Percentiles rank a stretch among this genome's conserved stretches.
Conservation (phyloP, 1,139 yeast species). For the Zygotorulaspora mrakii region DNA sequence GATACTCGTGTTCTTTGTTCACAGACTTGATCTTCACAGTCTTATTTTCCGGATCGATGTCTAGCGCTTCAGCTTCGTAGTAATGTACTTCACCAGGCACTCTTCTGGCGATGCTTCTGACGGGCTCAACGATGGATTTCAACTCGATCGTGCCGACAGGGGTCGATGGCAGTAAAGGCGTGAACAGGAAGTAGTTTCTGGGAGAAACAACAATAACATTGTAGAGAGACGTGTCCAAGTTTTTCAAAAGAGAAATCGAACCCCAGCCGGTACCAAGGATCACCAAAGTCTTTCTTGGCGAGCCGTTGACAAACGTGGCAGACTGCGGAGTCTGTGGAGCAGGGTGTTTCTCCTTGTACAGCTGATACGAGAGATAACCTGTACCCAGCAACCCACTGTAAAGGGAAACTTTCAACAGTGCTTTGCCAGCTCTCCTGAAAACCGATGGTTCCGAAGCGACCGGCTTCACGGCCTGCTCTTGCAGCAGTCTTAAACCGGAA, state of each 20-base stretch:
- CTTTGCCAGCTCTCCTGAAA: slow-evolving; percentile 32
- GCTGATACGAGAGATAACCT: slow-evolving; percentile 52
- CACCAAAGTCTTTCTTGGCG: slow-evolving; percentile 81
- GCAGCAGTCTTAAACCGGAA: slow-evolving; percentile 6
- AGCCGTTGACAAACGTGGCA: slow-evolving; percentile 59
- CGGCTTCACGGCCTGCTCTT: slow-evolving; percentile 14
- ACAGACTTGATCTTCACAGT: slow-evolving; percentile 52
- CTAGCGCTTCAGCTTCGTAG: slow-evolving; percentile 88
- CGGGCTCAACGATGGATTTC: slow-evolving; percentile 87
- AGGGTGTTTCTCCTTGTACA: slow-evolving; percentile 62
- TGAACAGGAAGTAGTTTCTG: slow-evolving; percentile 89
- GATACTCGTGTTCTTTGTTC: slow-evolving; percentile 38
- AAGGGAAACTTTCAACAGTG: slow-evolving; percentile 39
- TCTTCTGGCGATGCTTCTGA: slow-evolving; percentile 68
- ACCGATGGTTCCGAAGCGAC: slow-evolving; percentile 25
- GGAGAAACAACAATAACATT: slow-evolving; percentile 90
- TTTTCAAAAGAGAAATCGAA: slow-evolving; percentile 73
- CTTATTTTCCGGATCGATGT: slow-evolving; percentile 66
- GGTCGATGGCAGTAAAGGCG: slow-evolving; percentile 88
- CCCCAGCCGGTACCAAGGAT: slow-evolving; percentile 97
- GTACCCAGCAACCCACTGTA: slow-evolving; percentile 41
- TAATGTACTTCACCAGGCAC: slow-evolving; percentile 76
- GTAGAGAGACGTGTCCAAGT: slow-evolving; percentile 79
- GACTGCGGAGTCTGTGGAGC: slow-evolving; percentile 55
- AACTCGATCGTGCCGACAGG: slow-evolving; percentile 91